Percentiles rank a stretch among this genome's conserved stretches.
Evolutionary conservation across 208 protist species (phyloP).

Genomic region (Trichomonas vaginalis): DNA sequence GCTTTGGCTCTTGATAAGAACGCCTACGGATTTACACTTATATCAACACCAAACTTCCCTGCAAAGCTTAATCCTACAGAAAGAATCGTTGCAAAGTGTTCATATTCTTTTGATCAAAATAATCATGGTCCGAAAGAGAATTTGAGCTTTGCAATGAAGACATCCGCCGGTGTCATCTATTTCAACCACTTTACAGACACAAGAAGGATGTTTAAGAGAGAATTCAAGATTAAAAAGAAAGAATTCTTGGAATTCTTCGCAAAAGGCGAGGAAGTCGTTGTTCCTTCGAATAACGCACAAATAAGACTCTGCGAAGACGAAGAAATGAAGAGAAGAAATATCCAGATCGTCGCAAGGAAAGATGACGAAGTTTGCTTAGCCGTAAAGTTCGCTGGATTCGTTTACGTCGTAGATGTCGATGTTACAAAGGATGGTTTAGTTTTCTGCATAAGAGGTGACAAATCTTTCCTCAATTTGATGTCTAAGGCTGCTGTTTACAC

Average conservation of each 20-base stretch:
- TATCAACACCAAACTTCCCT: neutral
- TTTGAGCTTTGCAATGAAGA: neutral
- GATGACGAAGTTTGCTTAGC: neutral
- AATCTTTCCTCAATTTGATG: no score
- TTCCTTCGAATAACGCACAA: neutral
- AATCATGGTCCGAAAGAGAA: neutral
- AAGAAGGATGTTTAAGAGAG: neutral
- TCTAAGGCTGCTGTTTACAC: no score
- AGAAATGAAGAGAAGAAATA: neutral
- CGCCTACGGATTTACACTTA: neutral
- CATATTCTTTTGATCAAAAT: neutral
- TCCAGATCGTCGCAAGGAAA: neutral
- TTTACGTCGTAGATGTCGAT: no score
- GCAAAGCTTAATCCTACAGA: neutral
- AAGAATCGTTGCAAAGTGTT: neutral
- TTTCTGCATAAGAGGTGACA: no score
- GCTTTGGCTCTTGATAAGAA: neutral
- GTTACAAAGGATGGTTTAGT: no score
- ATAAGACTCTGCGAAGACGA: neutral
- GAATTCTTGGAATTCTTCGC: neutral
- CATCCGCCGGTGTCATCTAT: neutral
- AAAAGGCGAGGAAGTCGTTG: no score
- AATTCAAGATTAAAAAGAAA: neutral
- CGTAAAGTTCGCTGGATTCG: neutral
- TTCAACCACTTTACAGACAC: neutral